Percentiles rank a stretch among this genome's conserved stretches.
Conservation (phyloP, 148 eudicot species). For the Rheum nobile region DNA sequence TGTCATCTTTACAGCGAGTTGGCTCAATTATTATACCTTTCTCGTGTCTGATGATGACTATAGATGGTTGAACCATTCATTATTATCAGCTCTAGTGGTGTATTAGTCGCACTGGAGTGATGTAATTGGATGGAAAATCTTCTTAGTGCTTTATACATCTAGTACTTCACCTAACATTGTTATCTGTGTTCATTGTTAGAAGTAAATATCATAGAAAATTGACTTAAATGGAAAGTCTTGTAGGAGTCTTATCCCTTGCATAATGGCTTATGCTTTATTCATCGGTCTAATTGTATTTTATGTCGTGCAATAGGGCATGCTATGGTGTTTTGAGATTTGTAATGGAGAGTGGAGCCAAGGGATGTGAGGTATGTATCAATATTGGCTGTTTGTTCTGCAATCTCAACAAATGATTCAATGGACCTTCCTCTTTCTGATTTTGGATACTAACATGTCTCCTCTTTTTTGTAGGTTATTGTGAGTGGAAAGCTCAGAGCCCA, state of each 20-base stretch:
- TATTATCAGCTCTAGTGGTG: background rate
- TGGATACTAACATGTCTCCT: background rate
- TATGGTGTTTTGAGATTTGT: conserved; percentile 51
- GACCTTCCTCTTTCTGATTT: background rate
- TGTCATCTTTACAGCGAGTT: conserved; percentile 20
- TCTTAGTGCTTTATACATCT: background rate
- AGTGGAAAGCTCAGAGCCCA: conserved; percentile 49
- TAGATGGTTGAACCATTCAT: background rate
- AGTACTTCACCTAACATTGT: too few relatives aligned
- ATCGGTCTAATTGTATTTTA: background rate
- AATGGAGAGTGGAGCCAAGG: conserved; percentile 53
- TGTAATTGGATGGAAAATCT: conserved; percentile 6
- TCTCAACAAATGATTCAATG: background rate
- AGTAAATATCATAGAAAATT: too few relatives aligned
- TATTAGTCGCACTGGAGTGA: background rate
- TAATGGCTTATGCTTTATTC: too few relatives aligned
- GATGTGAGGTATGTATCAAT: conserved; percentile 34
- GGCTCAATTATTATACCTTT: background rate
- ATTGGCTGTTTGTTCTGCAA: background rate
- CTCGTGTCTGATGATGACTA: conserved; percentile 19
- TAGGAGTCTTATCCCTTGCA: too few relatives aligned
- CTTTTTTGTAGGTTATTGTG: conserved; percentile 33
- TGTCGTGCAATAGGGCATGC: conserved; percentile 33
- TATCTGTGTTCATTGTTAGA: too few relatives aligned
- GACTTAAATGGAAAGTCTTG: background rate